Evolutionary conservation across 2,329 filamentous ascomycete species (phyloP).

Genomic region (Phaeosphaeriaceae sp.): DNA sequence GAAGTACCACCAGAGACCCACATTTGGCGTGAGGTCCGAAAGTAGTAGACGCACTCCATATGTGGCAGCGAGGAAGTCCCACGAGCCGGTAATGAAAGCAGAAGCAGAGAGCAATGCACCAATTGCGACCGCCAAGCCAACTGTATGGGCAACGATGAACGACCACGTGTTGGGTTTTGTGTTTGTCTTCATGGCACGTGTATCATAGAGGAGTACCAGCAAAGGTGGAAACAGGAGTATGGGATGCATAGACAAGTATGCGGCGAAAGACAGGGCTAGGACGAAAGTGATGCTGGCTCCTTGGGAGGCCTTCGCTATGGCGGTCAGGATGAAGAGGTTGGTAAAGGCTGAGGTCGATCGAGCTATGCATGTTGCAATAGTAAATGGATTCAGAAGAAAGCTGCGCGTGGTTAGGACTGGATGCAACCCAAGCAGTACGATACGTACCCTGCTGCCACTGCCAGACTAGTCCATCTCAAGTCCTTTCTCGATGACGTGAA

Average conservation of each 20-base stretch:
- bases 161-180: slow-evolving; percentile 36
- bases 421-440: background rate
- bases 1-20: slow-evolving; percentile 99
- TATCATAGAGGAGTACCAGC: slow-evolving; percentile 73
- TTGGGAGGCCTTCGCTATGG: slow-evolving; percentile 78
- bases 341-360: slow-evolving; percentile 89
- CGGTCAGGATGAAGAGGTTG: slow-evolving; percentile 83
- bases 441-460: slow-evolving; percentile 77
- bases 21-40: slow-evolving; percentile 91
- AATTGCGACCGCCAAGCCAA: slow-evolving; percentile 57
- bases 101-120: slow-evolving; percentile 72
- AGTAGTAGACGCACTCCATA: slow-evolving; percentile 93
- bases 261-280: slow-evolving; percentile 83
- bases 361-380: slow-evolving; percentile 86
- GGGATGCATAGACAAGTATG: slow-evolving; percentile 92
- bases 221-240: slow-evolving; percentile 84
- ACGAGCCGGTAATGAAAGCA: slow-evolving; percentile 75
- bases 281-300: slow-evolving; percentile 77
- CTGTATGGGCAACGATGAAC: slow-evolving; percentile 64
- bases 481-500: slow-evolving; percentile 81
- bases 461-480: slow-evolving; percentile 74
- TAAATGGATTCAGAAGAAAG: slow-evolving; percentile 94
- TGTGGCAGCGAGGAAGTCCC: slow-evolving; percentile 86
- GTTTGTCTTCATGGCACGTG: slow-evolving; percentile 35
- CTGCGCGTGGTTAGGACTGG: slow-evolving; percentile 53